A percentile compares a stretch with the other conserved stretches of the same genome.
Conservation (phyloP, 371 early-diverging fungal species). For the Smittium culicis region DNA sequence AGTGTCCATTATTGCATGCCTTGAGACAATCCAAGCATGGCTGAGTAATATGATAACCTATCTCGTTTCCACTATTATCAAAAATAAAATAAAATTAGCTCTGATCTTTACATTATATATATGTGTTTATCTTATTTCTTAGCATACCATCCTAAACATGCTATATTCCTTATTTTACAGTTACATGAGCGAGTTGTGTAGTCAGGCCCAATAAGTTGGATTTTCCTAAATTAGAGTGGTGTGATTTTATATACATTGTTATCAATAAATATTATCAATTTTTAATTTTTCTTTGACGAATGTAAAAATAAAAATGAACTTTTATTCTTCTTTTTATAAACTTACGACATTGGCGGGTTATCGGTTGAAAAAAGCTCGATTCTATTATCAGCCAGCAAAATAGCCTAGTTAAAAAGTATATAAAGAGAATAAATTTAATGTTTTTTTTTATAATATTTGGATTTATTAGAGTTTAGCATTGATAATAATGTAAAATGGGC, state of each 20-base stretch:
- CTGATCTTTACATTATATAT: no score
- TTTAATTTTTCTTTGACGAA: no score
- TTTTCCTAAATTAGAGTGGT: constrained; percentile 36
- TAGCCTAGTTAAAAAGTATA: no score
- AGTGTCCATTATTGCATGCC: constrained; percentile 90
- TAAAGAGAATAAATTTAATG: no score
- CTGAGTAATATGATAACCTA: constrained; percentile 92
- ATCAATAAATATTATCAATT: no score
- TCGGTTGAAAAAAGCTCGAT: constrained; percentile 79
- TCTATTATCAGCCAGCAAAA: constrained; percentile 75
- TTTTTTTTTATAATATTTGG: no score
- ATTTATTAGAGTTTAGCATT: no score
- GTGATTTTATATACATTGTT: no score
- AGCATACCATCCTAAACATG: constrained; percentile 76
- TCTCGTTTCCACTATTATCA: constrained; percentile 60
- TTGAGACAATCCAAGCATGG: constrained; percentile 85
- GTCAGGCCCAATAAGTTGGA: constrained; percentile 78
- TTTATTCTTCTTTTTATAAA: neutral
- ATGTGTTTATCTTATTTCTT: neutral
- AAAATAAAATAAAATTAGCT: neutral
- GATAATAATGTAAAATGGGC: no score
- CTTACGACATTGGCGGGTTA: constrained; percentile 63
- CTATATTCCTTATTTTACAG: constrained; percentile 86
- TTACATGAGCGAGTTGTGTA: constrained; percentile 83
- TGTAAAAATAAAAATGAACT: constrained; percentile 4